phyloP scores from a whole-genome alignment of 2,329 filamentous ascomycete genomes.

The Botryotinia convoluta region DNA sequence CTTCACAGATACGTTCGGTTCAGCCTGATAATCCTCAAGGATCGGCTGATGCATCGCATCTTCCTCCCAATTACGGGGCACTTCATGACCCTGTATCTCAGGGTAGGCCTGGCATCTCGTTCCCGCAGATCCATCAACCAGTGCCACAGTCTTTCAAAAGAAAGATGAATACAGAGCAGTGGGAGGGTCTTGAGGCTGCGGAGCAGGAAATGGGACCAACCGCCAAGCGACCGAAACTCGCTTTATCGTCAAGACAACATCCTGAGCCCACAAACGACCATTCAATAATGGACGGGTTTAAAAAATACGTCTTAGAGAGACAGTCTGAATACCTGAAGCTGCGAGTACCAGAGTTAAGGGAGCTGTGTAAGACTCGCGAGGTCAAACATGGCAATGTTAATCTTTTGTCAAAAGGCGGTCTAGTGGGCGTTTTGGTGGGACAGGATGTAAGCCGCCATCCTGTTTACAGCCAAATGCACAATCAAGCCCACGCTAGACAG shows the following conservation, averaged over 20 bases:
- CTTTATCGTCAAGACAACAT: too few species aligned
- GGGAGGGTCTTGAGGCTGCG: accelerated
- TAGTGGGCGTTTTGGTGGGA: background rate
- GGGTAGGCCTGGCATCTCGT: too few species aligned
- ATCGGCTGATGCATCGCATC: background rate
- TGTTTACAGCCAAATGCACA: accelerated
- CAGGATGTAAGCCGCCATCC: background rate
- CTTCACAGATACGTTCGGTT: background rate
- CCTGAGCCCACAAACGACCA: too few species aligned
- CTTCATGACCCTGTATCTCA: background rate
- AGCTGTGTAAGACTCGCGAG: background rate
- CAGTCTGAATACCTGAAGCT: background rate
- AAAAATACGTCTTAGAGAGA: background rate
- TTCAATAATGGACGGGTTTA: too few species aligned
- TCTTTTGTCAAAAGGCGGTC: background rate
- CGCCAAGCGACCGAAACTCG: background rate
- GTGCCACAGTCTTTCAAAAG: background rate
- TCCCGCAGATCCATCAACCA: background rate
- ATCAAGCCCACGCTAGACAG: background rate
- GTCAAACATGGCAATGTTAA: background rate
- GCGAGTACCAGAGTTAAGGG: background rate
- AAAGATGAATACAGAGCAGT: background rate
- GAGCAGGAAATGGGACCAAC: background rate
- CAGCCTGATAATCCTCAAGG: background rate
- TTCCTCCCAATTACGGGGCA: accelerated